Conservation (phyloP, 2,329 filamentous ascomycete genomes). For the Neodidymelliopsis sp. region DNA sequence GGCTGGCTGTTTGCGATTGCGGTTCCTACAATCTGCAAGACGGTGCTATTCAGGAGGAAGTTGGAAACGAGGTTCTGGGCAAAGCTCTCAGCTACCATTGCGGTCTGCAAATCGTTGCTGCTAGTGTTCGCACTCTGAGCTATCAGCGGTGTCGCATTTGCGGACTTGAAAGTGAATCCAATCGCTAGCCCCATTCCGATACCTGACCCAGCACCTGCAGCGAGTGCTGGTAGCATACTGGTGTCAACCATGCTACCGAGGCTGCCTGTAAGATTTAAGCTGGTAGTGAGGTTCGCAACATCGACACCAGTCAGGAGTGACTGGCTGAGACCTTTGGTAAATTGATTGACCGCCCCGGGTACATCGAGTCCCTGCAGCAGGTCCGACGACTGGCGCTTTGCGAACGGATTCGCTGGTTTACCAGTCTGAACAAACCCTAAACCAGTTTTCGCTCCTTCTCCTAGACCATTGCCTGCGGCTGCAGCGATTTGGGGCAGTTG, state of each 20-base stretch:
- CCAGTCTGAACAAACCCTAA: conserved; percentile 24
- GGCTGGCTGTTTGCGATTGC: conserved; percentile 10
- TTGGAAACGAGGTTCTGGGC: conserved; percentile 31
- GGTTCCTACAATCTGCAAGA: conserved; percentile 11
- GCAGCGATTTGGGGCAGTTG: conserved; percentile 36
- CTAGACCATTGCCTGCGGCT: conserved; percentile 37
- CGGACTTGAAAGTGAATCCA: conserved; percentile 26
- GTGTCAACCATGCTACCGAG: conserved; percentile 13
- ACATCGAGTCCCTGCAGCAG: conserved; percentile 21
- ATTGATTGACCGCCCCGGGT: conserved; percentile 26
- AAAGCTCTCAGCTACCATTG: conserved; percentile 29
- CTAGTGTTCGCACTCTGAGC: conserved; percentile 13
- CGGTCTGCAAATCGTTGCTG: conserved; percentile 20
- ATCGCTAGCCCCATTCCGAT: conserved; percentile 37
- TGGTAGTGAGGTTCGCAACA: conserved; percentile 19
- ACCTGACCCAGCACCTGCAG: conserved; percentile 39
- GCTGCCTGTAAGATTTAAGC: conserved; percentile 1
- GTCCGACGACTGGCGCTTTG: conserved; percentile 23
- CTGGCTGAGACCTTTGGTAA: conserved; percentile 37
- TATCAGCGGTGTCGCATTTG: conserved; percentile 9
- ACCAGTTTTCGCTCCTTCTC: conserved; percentile 36
- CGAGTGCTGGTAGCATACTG: conserved; percentile 28
- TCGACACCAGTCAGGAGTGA: conserved; percentile 33
- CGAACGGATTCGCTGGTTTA: not conserved
- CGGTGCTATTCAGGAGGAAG: conserved; percentile 35